A percentile compares a stretch with the other conserved stretches of the same genome.
Evolutionary conservation across 129 eudicot species (phyloP).

Genomic region (Kitagawia praeruptora): DNA sequence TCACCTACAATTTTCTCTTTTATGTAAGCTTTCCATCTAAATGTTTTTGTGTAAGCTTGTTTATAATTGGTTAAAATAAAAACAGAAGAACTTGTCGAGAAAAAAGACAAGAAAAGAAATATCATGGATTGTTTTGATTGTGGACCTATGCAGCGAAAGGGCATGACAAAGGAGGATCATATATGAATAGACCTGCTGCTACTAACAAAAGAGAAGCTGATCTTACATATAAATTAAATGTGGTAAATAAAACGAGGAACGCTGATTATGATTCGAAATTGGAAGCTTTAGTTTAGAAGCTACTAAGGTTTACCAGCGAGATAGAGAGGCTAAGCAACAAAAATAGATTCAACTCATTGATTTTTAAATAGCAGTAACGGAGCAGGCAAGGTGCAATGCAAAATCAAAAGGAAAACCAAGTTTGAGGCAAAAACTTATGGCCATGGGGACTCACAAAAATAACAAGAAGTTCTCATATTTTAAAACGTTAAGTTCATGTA

Average conservation of each 20-base stretch:
- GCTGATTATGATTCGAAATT: neutral
- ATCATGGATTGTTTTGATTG: too few species aligned
- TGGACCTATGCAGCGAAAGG: too few species aligned
- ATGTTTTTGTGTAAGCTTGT: too few species aligned
- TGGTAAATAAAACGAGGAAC: neutral
- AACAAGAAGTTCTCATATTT: neutral
- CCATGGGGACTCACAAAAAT: neutral
- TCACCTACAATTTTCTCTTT: too few species aligned
- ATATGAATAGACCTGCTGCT: too few species aligned
- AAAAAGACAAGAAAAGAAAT: too few species aligned
- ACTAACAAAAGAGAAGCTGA: too few species aligned
- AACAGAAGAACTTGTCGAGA: too few species aligned
- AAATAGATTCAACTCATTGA: neutral
- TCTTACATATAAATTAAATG: too few species aligned
- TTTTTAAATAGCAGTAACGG: neutral
- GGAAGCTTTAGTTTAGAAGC: neutral
- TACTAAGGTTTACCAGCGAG: neutral
- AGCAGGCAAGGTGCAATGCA: neutral
- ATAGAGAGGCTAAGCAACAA: neutral
- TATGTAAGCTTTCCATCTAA: too few species aligned
- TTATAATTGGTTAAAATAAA: too few species aligned
- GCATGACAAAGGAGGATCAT: neutral
- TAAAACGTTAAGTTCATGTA: neutral
- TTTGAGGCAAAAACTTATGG: neutral
- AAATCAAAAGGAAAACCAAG: neutral